A percentile compares a stretch with the other conserved stretches of the same genome.
phyloP scores from a whole-genome alignment of 371 early-diverging fungal species.

The Batrachochytrium dendrobatidis region DNA sequence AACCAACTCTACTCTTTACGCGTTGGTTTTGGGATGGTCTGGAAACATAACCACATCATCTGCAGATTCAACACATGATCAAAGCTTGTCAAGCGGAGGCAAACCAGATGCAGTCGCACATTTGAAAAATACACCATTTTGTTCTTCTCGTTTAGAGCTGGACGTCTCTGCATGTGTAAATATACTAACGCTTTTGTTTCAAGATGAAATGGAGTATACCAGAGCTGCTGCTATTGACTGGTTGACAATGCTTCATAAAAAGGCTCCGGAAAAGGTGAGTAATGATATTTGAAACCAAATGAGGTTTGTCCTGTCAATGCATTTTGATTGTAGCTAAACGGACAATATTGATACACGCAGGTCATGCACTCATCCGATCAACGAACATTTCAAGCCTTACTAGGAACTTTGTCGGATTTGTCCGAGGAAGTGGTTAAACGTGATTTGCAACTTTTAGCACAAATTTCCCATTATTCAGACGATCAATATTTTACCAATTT shows the following conservation, averaged over 20 bases:
- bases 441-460: slow-evolving; percentile 84
- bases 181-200: slow-evolving; percentile 64
- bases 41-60: background rate
- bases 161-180: slow-evolving; percentile 34
- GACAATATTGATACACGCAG: slow-evolving; percentile 2
- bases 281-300: background rate
- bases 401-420: slow-evolving; percentile 78
- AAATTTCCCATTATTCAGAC: slow-evolving; percentile 75
- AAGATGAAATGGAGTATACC: slow-evolving; percentile 80
- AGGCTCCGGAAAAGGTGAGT: slow-evolving; percentile 63
- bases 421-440: slow-evolving; percentile 84
- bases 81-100: no score
- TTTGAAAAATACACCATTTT: no score
- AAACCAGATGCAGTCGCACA: no score
- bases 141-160: no score
- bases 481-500: slow-evolving; percentile 70
- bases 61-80: slow-evolving; percentile 10
- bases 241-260: slow-evolving; percentile 85
- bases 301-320: background rate
- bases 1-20: slow-evolving; percentile 63
- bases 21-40: slow-evolving; percentile 52
- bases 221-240: slow-evolving; percentile 82
- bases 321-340: background rate
- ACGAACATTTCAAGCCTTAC: slow-evolving; percentile 68
- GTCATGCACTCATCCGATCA: slow-evolving; percentile 59